Base-by-base conservation (phyloP, 441 rosid species). In the California macrophylla region DNA sequence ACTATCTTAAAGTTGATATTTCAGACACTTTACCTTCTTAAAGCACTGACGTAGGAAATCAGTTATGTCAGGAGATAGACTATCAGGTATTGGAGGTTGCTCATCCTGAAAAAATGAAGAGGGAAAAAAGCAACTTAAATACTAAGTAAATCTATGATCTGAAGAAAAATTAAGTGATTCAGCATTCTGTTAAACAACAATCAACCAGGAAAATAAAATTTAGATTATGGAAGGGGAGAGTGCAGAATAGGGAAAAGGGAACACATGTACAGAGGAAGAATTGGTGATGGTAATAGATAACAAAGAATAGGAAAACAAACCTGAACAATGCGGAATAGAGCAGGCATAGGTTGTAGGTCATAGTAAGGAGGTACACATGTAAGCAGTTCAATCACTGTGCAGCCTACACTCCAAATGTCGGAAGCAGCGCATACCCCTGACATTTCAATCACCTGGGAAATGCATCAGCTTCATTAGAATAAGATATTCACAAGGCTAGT, bases 371-470 rank as follows among this genome's bases (percentile, higher is more conserved):
- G 99, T 73, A 88, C 95, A 67, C 98, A 88, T 0, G 98, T 95
- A 72, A 92, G 87, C 76, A 95, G 98, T 79, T 95, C 99, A 66
- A 92, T 88, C 73, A 95, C 96, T 25, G 98, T 95, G 83, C 99
- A 95, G 75, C 99, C 98, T 78, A 95, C 98, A 76, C 99, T 92
- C 99, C 98, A 95, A 75, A 95, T 95, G 77, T 95, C 98, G 36
- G 99, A 95, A 74, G 99, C 96, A 70, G 99, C 98, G 78, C 96
- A 95, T 80, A 95, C 99, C 67, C 98, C 98, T 4, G 98, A 92
- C 98, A 95, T 85, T 82, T 92, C 99, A 86, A 95, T 95, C 71
- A 95, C 98, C 98, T 95, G 85, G 67, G 81, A 73, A 75, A 84
- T 62, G 45, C 69, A 76, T 67, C 52, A 66, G 28, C 36, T 67